Conservation (phyloP, 306 rosid species). For the Cyamopsis tetragonoloba region DNA sequence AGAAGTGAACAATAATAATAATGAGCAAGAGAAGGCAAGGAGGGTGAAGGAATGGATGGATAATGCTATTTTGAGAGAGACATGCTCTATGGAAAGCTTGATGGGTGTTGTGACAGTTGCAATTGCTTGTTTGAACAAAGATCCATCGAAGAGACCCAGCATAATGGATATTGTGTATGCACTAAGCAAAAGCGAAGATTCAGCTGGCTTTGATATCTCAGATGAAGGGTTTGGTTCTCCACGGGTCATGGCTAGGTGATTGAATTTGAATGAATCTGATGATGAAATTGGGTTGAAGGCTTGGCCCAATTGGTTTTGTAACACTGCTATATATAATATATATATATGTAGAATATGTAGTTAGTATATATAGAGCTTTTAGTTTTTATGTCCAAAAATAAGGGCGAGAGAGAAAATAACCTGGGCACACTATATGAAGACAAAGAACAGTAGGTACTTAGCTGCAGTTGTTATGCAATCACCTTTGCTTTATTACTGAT, state of each 20-base stretch:
- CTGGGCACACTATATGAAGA: too few relatives aligned
- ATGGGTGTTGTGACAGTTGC: constrained; percentile 54
- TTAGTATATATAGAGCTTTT: too few relatives aligned
- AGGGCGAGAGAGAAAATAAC: too few relatives aligned
- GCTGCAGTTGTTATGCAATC: too few relatives aligned
- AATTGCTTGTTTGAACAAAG: constrained; percentile 65
- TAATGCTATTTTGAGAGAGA: constrained; percentile 36
- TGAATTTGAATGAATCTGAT: too few relatives aligned
- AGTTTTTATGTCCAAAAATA: too few relatives aligned
- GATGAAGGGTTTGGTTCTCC: constrained; percentile 55
- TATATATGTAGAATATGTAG: too few relatives aligned
- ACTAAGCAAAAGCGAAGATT: constrained; percentile 64
- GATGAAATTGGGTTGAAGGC: neutral
- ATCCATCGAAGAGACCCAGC: constrained; percentile 72
- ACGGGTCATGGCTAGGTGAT: constrained; percentile 52
- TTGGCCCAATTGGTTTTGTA: neutral
- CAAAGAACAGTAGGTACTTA: too few relatives aligned
- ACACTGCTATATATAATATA: too few relatives aligned
- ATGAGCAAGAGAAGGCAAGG: constrained; percentile 45
- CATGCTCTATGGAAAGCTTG: constrained; percentile 60
- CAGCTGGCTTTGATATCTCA: constrained; percentile 59
- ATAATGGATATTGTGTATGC: constrained; percentile 85
- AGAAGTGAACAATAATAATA: too few relatives aligned
- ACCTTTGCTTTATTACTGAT: too few relatives aligned
- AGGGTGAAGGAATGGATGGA: constrained; percentile 66